phyloP scores from a whole-genome alignment of 306 rosid species.

The Ziziphus jujuba region DNA sequence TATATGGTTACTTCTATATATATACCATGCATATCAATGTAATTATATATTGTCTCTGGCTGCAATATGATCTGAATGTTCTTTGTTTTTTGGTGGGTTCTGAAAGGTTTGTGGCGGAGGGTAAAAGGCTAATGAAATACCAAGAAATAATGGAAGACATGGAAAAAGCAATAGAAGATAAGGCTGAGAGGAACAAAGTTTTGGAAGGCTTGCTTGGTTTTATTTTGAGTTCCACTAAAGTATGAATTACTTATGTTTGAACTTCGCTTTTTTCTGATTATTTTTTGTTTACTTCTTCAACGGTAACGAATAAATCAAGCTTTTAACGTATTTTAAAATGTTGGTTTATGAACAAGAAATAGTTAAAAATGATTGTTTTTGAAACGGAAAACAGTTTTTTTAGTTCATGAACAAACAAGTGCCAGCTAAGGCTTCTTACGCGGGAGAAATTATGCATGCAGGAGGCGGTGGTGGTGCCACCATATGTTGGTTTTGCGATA shows the following conservation, averaged over 20 bases:
- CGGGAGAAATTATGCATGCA: slow-evolving; percentile 3
- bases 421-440: too few relatives aligned
- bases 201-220: slow-evolving; percentile 49
- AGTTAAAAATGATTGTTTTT: background rate
- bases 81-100: background rate
- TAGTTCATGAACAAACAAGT: too few relatives aligned
- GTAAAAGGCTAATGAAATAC: slow-evolving; percentile 43
- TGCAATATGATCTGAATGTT: background rate
- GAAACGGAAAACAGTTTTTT: background rate
- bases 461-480: slow-evolving; percentile 58
- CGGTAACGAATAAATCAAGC: too few relatives aligned
- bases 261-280: background rate
- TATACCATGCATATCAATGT: background rate
- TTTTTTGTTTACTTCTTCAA: background rate
- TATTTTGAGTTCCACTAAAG: slow-evolving; percentile 42
- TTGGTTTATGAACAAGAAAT: background rate
- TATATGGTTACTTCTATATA: background rate
- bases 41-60: background rate
- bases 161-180: slow-evolving; percentile 38
- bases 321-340: too few relatives aligned
- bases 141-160: slow-evolving; percentile 36
- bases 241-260: background rate
- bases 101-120: slow-evolving; percentile 40
- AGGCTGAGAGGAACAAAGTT: slow-evolving; percentile 36
- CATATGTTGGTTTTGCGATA: slow-evolving; percentile 38